phyloP scores from a whole-genome alignment of 306 rosid species.

The Cucumis sativus region Cucumber_9930_V3 NC_026655.2:16419501-16420000 shows the following conservation, averaged over 20 bases:
- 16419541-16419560: constrained; percentile 31
- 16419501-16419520: constrained; percentile 45
- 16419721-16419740: background rate
- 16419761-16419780: background rate
- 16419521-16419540: constrained; percentile 51
- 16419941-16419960: background rate
- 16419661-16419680: constrained; percentile 41
- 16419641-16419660: constrained; percentile 30
- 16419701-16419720: constrained; percentile 54
- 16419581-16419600: constrained; percentile 56
- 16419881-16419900: background rate
- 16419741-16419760: background rate
- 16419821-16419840: background rate
- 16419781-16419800: background rate
- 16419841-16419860: background rate
- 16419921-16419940: background rate
- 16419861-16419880: background rate
- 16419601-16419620: constrained; percentile 48
- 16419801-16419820: background rate
- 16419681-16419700: constrained; percentile 85
- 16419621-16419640: constrained; percentile 56
- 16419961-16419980: background rate
- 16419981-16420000: no score
- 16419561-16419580: constrained; percentile 43
- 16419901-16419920: background rate